These are phyloP conservation scores for Globisporangium emineosum DNA, from an alignment of 352 stramenopile species.

Conservation along the genomic window DNA sequence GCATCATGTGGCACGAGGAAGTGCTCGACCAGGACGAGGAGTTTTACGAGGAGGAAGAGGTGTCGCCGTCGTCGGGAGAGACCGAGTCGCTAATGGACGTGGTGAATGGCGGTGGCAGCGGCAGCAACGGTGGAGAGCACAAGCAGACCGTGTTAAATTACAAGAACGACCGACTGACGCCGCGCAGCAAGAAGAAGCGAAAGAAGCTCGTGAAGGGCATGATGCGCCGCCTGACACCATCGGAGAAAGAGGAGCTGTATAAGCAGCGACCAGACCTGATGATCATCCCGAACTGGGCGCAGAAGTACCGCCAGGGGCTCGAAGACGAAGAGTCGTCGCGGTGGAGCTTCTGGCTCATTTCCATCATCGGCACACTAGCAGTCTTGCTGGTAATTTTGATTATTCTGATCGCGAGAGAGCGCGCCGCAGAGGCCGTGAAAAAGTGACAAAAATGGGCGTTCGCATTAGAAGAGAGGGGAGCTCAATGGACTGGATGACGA, in stretches of 20 bases:
- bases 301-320: slow-evolving; percentile 86
- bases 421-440: slow-evolving; percentile 22
- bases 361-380: slow-evolving; percentile 63
- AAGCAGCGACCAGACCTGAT: slow-evolving; percentile 75
- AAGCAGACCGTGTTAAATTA: slow-evolving; percentile 56
- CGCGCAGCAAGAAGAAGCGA: slow-evolving; percentile 74
- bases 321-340: slow-evolving; percentile 58
- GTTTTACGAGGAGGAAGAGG: slow-evolving; percentile 59
- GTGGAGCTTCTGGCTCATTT: slow-evolving; percentile 79
- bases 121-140: slow-evolving; percentile 23
- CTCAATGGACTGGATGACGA: not conserved
- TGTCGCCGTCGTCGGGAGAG: slow-evolving; percentile 25
- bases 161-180: slow-evolving; percentile 54
- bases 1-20: slow-evolving; percentile 70
- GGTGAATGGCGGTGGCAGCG: not conserved
- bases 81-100: slow-evolving; percentile 52
- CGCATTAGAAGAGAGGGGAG: not conserved
- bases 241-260: slow-evolving; percentile 85
- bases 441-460: slow-evolving; percentile 5
- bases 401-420: slow-evolving; percentile 66
- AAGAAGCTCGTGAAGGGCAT: slow-evolving; percentile 74
- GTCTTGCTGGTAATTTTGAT: slow-evolving; percentile 79
- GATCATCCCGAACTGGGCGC: slow-evolving; percentile 87
- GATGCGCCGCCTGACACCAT: slow-evolving; percentile 77
- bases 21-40: slow-evolving; percentile 77